Conservation (phyloP, 768 basidiomycete species). For the Naganishia vishniacii region DNA sequence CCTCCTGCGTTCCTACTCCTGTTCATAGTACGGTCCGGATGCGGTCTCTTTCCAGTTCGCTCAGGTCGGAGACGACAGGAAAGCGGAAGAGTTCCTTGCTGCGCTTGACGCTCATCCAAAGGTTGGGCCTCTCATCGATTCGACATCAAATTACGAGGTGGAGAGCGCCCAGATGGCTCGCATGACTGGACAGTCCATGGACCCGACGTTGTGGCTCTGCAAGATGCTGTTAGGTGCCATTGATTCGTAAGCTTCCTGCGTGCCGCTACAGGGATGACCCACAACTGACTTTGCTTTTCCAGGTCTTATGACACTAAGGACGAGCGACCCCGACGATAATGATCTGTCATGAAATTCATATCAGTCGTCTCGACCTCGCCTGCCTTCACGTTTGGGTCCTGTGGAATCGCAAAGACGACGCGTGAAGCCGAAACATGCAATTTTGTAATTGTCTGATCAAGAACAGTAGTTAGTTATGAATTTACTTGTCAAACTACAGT, state of each 20-base stretch:
- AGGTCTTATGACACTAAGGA: conserved; percentile 35
- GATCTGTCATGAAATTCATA: no score
- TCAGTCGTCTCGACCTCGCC: no score
- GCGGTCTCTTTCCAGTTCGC: conserved; percentile 47
- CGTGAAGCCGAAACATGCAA: no score
- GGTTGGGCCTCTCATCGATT: conserved; percentile 50
- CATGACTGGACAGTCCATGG: conserved; percentile 30
- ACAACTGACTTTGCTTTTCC: not conserved
- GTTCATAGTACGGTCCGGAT: conserved; percentile 38
- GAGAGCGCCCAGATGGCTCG: conserved; percentile 45
- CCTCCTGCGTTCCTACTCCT: not conserved
- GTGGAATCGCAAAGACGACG: no score
- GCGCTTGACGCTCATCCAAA: conserved; percentile 48
- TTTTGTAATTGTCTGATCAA: no score
- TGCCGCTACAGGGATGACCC: conserved; percentile 5
- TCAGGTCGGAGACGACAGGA: conserved; percentile 48
- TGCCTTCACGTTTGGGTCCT: no score
- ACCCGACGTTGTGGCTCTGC: conserved; percentile 48
- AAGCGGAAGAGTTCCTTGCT: conserved; percentile 47
- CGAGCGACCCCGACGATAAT: conserved; percentile 9
- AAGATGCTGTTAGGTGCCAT: conserved; percentile 44
- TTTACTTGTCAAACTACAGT: no score
- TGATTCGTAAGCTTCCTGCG: conserved; percentile 36
- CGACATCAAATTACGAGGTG: conserved; percentile 42
- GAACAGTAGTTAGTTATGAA: no score